Base-by-base conservation (phyloP, 1,284 basidiomycete species). In the Leccinum subrobustum region DNA sequence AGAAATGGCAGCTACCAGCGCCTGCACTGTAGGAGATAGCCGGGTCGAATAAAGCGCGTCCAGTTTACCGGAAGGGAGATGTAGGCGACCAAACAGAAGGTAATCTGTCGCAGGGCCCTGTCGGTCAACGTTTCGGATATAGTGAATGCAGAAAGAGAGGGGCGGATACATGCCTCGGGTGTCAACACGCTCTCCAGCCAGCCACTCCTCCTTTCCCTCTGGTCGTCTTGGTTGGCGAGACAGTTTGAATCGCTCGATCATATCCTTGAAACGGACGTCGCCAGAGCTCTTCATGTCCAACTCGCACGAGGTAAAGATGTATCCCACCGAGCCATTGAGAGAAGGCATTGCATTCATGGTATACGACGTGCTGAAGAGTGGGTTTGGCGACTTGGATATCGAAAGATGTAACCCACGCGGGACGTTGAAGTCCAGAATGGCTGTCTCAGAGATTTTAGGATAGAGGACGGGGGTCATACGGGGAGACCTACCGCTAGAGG, bases 291-390 rank as follows among this genome's bases (percentile, higher is more conserved):
- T 88, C 65, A 92, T 81, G 65, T 89, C 80, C 42, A 96, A 77
- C 61, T 89, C 83, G 71, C 91, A 92, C 7, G 93, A 93, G 0
- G 92, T 92, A 69, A 96, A 95, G 64, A 97, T 92, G 73, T 98
- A 98, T 42, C 93, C 94, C 48, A 98, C 81, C 0, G 92, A 93
- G n/a, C 95, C 96, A 67, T 92, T 92, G 57, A 98, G 82, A 8
- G 91, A 91, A 1, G 95, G 95, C 74, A 97, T 83, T 7, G 93
- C 93, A 62, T 92, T 95, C 79, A 96, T 91, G 3, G 93, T 89
- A 73, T 96, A 95, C 1, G 91, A 91, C 1, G 94, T 96, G 73
- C 86, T 92, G 78, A 97, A 97, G 48, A 96, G 78, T 0, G 91
- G 83, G 69, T 95, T 93, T 6, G 95, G 93, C 3, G 93, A 88